These are phyloP conservation scores for Heterobasidion annosum DNA, from an alignment of 1,284 basidiomycete genomes.

Conservation along the genomic window DNA sequence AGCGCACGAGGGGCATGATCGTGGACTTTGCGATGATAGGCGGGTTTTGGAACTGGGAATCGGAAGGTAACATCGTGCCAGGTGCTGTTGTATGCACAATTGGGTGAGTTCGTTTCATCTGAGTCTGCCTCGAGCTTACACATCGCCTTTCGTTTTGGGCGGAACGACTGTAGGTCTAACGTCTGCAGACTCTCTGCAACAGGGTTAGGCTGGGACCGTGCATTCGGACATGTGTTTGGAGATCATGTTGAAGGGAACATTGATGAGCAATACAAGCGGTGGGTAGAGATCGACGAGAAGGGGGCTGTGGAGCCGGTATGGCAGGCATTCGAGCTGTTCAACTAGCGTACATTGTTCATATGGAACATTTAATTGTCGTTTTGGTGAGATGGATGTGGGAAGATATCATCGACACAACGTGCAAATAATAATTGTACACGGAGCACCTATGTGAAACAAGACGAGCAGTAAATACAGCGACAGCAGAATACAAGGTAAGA, in stretches of 20 bases:
- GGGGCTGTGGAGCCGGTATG: constrained; percentile 45
- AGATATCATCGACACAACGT: background rate
- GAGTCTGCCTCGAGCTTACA: background rate
- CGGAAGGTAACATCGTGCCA: constrained; percentile 34
- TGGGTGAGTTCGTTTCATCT: constrained; percentile 19
- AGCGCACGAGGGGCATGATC: constrained; percentile 49
- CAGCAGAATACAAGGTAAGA: background rate
- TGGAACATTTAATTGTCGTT: background rate
- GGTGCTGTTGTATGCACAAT: constrained; percentile 47
- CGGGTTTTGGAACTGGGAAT: constrained; percentile 44
- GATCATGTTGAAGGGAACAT: constrained; percentile 36
- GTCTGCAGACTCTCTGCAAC: constrained; percentile 51
- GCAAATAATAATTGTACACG: background rate
- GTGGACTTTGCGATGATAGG: constrained; percentile 57
- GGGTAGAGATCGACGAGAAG: constrained; percentile 54
- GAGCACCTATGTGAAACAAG: background rate
- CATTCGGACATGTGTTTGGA: constrained; percentile 36
- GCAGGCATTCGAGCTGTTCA: constrained; percentile 40
- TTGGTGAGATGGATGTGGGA: background rate
- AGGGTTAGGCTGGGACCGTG: constrained; percentile 53
- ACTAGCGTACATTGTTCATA: background rate
- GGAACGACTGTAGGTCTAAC: constrained; percentile 36
- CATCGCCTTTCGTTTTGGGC: background rate
- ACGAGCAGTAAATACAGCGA: background rate
- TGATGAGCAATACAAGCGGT: constrained; percentile 36